Percentiles rank a stretch among this genome's conserved stretches.
phyloP scores from a whole-genome alignment of 192 early-diverging fungal species.

The Coemansia sp. region DNA sequence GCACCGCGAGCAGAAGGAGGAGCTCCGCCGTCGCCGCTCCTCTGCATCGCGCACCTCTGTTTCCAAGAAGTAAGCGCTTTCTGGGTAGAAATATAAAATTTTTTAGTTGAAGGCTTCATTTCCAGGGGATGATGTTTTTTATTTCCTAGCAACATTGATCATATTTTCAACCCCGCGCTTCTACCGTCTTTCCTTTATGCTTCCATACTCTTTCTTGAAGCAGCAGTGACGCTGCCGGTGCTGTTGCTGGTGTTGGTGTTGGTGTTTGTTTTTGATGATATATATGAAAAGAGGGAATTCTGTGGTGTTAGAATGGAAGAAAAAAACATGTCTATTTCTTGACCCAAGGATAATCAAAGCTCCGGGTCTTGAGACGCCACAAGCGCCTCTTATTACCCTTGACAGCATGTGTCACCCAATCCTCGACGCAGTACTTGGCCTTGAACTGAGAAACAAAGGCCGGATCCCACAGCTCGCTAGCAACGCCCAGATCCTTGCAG shows the following conservation, averaged over 20 bases:
- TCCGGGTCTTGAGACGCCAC: slow-evolving; percentile 80
- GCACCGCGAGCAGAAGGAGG: slow-evolving; percentile 87
- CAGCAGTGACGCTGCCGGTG: not conserved
- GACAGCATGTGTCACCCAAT: slow-evolving; percentile 72
- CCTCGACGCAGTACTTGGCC: slow-evolving; percentile 74
- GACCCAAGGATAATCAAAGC: slow-evolving; percentile 65
- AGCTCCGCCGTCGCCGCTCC: slow-evolving; percentile 57
- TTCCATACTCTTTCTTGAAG: not conserved
- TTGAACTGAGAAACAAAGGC: slow-evolving; percentile 85
- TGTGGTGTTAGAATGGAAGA: not conserved
- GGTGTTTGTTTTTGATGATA: not conserved
- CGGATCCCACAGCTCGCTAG: slow-evolving; percentile 94
- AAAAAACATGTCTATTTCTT: slow-evolving; percentile 25
- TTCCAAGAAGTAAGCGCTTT: slow-evolving; percentile 54
- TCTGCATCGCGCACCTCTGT: slow-evolving; percentile 57
- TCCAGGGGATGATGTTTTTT: slow-evolving; percentile 10
- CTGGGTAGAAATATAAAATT: slow-evolving; percentile 27
- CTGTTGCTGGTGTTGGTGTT: too few species aligned
- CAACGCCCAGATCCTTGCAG: slow-evolving; percentile 94
- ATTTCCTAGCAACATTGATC: slow-evolving; percentile 5
- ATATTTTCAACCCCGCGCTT: not conserved
- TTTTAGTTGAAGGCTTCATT: slow-evolving; percentile 11
- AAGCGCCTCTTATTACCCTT: slow-evolving; percentile 77
- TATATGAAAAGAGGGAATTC: not conserved
- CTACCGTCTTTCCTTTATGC: not conserved